Conservation (phyloP, 805 yeast species). For the Clavispora fructus region DNA sequence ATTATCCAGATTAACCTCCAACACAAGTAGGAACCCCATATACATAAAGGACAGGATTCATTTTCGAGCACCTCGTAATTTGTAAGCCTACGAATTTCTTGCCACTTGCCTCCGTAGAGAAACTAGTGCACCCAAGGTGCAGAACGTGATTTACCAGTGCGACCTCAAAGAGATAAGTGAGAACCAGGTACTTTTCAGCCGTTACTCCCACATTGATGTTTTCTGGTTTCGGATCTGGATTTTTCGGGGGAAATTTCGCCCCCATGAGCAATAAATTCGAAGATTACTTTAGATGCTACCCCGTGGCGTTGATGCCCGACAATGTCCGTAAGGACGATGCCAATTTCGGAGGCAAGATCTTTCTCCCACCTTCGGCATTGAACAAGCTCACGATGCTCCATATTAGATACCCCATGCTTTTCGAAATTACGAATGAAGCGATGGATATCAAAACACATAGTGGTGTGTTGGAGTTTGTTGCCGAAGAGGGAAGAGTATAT, state of each 20-base stretch:
- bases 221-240: slow-evolving; percentile 36
- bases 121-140: background rate
- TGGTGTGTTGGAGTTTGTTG: slow-evolving; percentile 93
- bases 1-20: slow-evolving; percentile 20
- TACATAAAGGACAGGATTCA: background rate
- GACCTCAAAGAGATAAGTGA: background rate
- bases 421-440: slow-evolving; percentile 69
- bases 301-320: slow-evolving; percentile 86
- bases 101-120: background rate
- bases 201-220: slow-evolving; percentile 25
- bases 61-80: background rate
- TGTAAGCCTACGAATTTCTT: background rate
- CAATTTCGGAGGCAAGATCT: slow-evolving; percentile 93
- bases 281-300: slow-evolving; percentile 89
- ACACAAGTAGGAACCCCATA: slow-evolving; percentile 1
- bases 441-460: slow-evolving; percentile 64
- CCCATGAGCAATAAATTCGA: slow-evolving; percentile 50
- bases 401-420: slow-evolving; percentile 94
- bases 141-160: background rate
- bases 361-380: slow-evolving; percentile 88
- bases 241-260: slow-evolving; percentile 32
- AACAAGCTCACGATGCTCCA: slow-evolving; percentile 85
- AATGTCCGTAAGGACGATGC: slow-evolving; percentile 65
- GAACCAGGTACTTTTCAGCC: background rate
- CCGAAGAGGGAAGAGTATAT: slow-evolving; percentile 95